Evolutionary conservation across 768 basidiomycete genomes (phyloP).

Genomic region (Pleurotus giganteus): DNA sequence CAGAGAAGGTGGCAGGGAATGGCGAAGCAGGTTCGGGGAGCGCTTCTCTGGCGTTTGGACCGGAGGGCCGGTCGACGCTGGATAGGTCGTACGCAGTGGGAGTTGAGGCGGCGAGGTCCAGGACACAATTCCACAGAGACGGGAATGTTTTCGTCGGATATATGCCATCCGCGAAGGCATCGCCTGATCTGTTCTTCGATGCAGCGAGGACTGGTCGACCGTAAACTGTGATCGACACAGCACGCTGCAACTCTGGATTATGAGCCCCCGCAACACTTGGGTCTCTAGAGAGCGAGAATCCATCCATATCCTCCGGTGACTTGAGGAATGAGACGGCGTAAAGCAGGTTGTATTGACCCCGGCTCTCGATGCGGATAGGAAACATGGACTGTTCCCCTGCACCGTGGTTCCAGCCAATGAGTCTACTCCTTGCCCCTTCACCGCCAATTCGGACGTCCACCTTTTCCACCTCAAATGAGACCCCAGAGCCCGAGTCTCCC

Average conservation of each 20-base stretch:
- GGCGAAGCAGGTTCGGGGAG: conserved; percentile 80
- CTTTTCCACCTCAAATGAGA: conserved; percentile 74
- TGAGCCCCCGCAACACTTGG: conserved; percentile 20
- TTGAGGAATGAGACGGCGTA: conserved; percentile 85
- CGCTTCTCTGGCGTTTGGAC: conserved; percentile 26
- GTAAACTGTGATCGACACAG: conserved; percentile 76
- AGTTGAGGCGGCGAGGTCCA: conserved; percentile 57
- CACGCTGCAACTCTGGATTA: conserved; percentile 58
- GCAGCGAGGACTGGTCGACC: conserved; percentile 62
- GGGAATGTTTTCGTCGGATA: conserved; percentile 78
- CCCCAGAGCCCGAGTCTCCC: conserved; percentile 54
- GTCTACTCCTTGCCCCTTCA: conserved; percentile 45
- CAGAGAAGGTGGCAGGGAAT: conserved; percentile 51
- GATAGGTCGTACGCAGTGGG: neutral
- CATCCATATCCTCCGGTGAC: conserved; percentile 56
- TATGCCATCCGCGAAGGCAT: conserved; percentile 15
- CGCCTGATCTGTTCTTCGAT: conserved; percentile 5
- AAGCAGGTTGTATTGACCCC: conserved; percentile 85
- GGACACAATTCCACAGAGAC: conserved; percentile 87
- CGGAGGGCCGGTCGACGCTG: neutral
- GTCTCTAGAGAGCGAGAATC: conserved; percentile 31
- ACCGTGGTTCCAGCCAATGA: conserved; percentile 50
- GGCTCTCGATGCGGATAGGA: conserved; percentile 66
- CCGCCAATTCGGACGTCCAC: conserved; percentile 78
- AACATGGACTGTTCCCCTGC: conserved; percentile 48